Evolutionary conservation across 768 basidiomycete species (phyloP).

Genomic region (Baorangia bicolor): DNA sequence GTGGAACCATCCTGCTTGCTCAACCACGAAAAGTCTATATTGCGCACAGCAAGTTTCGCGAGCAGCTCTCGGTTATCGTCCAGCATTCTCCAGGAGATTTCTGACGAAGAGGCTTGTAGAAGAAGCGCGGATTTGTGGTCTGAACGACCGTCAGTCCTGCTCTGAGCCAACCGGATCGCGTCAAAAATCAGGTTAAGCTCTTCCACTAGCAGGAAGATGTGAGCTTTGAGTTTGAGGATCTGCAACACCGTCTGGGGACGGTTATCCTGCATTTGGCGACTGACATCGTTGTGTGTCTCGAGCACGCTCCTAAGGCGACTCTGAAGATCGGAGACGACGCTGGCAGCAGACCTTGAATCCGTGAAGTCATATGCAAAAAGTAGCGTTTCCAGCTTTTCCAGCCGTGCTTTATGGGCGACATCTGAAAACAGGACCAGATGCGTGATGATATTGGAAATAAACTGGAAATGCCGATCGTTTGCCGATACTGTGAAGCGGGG

Average conservation of each 20-base stretch:
- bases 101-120: constrained; percentile 76
- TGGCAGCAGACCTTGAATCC: constrained; percentile 67
- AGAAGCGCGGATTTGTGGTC: constrained; percentile 80
- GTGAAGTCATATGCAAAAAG: constrained; percentile 89
- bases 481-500: constrained; percentile 88
- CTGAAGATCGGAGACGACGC: constrained; percentile 72
- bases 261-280: constrained; percentile 31
- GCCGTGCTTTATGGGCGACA: constrained; percentile 72
- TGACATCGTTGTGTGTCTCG: constrained; percentile 47
- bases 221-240: constrained; percentile 65
- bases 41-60: constrained; percentile 81
- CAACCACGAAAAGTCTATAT: constrained; percentile 79
- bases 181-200: constrained; percentile 85
- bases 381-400: constrained; percentile 77
- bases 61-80: constrained; percentile 69
- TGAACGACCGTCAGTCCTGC: constrained; percentile 60
- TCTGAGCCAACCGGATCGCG: constrained; percentile 80
- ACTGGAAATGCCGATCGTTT: constrained; percentile 76
- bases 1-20: constrained; percentile 87
- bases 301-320: constrained; percentile 62
- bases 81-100: constrained; percentile 92
- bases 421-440: constrained; percentile 90
- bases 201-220: constrained; percentile 69
- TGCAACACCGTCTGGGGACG: constrained; percentile 49
- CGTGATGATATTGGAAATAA: constrained; percentile 83